Evolutionary conservation across 148 eudicot species (phyloP), one percentile per base, ranked within the genome.

Genomic region (Chenopodium suecicum): DNA sequence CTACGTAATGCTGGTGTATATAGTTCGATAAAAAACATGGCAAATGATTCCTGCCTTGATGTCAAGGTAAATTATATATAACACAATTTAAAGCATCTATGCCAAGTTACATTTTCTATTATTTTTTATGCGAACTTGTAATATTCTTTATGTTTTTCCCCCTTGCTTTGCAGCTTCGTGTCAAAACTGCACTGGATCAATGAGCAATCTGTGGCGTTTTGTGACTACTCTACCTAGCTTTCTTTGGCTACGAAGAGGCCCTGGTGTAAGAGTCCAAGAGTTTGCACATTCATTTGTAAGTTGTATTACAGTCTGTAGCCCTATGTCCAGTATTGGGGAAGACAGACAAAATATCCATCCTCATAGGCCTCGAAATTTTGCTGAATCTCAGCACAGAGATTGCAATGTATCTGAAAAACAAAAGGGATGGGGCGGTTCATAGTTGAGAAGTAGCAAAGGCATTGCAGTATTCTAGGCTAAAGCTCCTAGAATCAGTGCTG

Each of bases 11-110:
- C 91, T 73, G 97, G 98, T 44, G 79, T 97, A 74, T 86, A 85
- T 80, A 80, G 86, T 84, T 93, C 85, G 78, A 75, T 97, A 77
- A 97, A 91, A 88, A 89, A 84, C 76, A 90, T 97, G 98, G 87
- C 89, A 68, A 86, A 86, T 76, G 99, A 97, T 83, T 90, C 94
- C 74, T 91, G 94, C 85, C 76, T 94, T 75, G 99, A 97, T 86
- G 98, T 91, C 22, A 91, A 94, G 97, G 99, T 97, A 74, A 86
- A 74, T 84, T 27, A 50, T 47, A 17, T 17, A 6, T 73, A 41
- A 25, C 74, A 27, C 62, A 56, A 46, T 54, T 25, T 22, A 76
- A n/a, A 41, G 29, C 72, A 66, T 31, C 47, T 58, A 27, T 9
- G 14, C 64, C 47, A 37, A 77, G 52, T 16, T 82, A 9, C 32